Conservation (phyloP, 139 green algal species). For the Micractinium sp. region DNA sequence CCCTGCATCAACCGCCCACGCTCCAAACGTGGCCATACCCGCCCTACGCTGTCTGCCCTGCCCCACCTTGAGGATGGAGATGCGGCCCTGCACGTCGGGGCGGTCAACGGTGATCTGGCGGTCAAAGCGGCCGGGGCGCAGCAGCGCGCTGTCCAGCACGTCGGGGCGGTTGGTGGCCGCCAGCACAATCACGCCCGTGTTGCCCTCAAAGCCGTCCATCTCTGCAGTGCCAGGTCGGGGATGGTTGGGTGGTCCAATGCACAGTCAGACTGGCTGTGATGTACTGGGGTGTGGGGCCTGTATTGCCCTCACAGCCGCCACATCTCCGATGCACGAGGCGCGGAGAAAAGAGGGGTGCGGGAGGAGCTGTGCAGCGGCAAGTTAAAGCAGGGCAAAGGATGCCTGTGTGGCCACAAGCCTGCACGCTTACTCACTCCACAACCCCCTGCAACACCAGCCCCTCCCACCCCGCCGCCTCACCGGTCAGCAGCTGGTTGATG, state of each 20-base stretch:
- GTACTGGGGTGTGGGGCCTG: no score
- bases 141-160: slow-evolving; percentile 96
- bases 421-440: neutral
- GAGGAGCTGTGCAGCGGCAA: neutral
- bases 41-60: neutral
- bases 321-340: no score
- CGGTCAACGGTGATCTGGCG: slow-evolving; percentile 95
- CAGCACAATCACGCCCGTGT: slow-evolving; percentile 76
- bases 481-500: slow-evolving; percentile 96
- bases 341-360: slow-evolving; percentile 68
- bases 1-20: no score
- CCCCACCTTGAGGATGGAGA: slow-evolving; percentile 88
- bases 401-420: neutral
- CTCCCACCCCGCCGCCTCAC: neutral
- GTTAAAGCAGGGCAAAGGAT: neutral
- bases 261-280: no score
- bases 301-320: no score
- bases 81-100: slow-evolving; percentile 89
- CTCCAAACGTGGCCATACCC: no score
- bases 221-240: slow-evolving; percentile 53
- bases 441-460: neutral
- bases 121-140: slow-evolving; percentile 98
- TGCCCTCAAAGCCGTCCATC: slow-evolving; percentile 99
- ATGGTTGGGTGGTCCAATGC: no score
- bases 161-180: slow-evolving; percentile 98